A percentile compares a stretch with the other conserved stretches of the same genome.
Evolutionary conservation across 2,329 filamentous ascomycete genomes (phyloP).

Genomic region (Trichophyton benhamiae): DNA sequence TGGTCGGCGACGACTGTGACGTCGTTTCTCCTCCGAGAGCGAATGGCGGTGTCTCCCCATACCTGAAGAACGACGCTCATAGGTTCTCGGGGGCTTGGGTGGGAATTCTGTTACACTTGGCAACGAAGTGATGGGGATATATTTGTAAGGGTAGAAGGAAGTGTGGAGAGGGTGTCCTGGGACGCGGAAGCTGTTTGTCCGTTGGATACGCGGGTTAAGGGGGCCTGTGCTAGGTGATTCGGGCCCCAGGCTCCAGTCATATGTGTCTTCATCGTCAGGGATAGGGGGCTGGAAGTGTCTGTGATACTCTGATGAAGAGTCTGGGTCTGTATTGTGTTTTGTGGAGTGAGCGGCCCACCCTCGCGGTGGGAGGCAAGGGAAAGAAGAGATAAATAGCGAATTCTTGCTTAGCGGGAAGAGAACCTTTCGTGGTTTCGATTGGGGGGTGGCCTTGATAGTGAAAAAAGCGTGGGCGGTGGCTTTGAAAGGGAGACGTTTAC

Average conservation of each 20-base stretch:
- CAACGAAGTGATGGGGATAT: conserved; percentile 20
- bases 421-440: conserved; percentile 14
- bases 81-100: not conserved
- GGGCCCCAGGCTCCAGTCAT: conserved; percentile 5
- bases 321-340: not conserved
- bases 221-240: not conserved
- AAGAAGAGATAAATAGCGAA: conserved; percentile 43
- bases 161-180: conserved; percentile 29
- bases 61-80: too few species aligned
- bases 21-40: not conserved
- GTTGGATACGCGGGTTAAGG: not conserved
- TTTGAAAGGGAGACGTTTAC: conserved; percentile 15
- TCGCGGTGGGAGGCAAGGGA: conserved; percentile 39
- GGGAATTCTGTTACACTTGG: conserved; percentile 13
- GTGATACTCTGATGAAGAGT: not conserved
- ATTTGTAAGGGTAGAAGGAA: conserved; percentile 23
- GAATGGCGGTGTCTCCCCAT: not conserved
- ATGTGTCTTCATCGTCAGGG: not conserved
- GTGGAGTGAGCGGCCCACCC: conserved; percentile 17
- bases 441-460: conserved; percentile 13
- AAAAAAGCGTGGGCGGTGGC: conserved; percentile 19
- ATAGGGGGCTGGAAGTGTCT: conserved; percentile 5
- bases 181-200: conserved; percentile 17
- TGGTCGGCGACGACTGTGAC: conserved; percentile 1
- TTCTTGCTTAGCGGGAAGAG: conserved; percentile 37